Evolutionary conservation across 345 rosid species (phyloP).

Genomic region (Brassica rapa): DNA sequence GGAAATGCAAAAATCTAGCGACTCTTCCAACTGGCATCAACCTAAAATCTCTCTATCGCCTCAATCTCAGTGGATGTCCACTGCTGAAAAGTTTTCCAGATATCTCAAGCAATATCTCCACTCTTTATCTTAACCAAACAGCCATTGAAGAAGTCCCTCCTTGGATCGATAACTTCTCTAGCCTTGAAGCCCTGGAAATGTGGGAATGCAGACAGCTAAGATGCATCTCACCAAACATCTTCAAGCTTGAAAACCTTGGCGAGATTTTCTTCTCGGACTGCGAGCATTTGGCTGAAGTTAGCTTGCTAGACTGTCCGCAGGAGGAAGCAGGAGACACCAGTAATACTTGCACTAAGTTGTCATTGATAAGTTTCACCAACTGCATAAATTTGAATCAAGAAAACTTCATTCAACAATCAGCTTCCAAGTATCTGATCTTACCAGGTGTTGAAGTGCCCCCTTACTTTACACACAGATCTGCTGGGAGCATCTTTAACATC

Average conservation of each 20-base stretch:
- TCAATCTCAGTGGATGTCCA: constrained; percentile 32
- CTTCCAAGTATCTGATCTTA: not conserved
- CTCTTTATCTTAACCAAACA: constrained; percentile 2
- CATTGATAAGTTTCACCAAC: constrained; percentile 20
- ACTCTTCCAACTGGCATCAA: constrained; percentile 2
- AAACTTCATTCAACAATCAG: constrained; percentile 9
- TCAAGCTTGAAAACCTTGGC: not conserved
- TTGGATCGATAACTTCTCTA: constrained; percentile 5
- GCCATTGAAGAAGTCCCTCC: constrained; percentile 26
- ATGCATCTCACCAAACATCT: constrained; percentile 11
- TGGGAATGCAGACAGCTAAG: constrained; percentile 15
- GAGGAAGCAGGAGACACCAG: constrained; percentile 7
- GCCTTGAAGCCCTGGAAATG: constrained; percentile 17
- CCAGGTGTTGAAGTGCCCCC: constrained; percentile 21
- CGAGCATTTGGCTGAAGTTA: constrained; percentile 8
- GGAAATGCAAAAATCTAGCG: constrained; percentile 15
- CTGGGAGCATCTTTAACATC: not conserved
- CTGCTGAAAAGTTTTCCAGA: constrained; percentile 28
- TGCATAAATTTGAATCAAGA: constrained; percentile 7
- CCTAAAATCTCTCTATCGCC: constrained; percentile 11
- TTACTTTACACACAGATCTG: not conserved
- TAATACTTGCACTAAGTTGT: not conserved
- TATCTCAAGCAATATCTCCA: constrained; percentile 17
- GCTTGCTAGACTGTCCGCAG: not conserved
- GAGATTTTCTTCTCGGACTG: constrained; percentile 24